These are phyloP conservation scores for Xylaria hypoxylon DNA, from an alignment of 2,329 filamentous ascomycete species.

Conservation along the genomic window DNA sequence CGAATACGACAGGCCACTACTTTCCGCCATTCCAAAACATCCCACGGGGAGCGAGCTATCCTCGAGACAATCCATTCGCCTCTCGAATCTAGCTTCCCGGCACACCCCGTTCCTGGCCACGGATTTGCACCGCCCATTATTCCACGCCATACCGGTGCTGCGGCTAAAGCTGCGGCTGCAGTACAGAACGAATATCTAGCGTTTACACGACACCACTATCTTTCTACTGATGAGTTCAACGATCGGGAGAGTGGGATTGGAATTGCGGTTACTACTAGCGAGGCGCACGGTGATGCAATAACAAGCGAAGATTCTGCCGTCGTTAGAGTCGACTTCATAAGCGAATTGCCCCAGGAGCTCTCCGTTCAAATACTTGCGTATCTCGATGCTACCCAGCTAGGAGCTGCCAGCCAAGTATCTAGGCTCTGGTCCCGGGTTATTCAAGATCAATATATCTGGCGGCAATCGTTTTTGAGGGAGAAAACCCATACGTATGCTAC, in stretches of 20 bases:
- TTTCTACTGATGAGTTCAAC: constrained; percentile 63
- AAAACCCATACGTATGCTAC: constrained; percentile 72
- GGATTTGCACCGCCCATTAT: constrained; percentile 70
- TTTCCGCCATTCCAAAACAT: constrained; percentile 61
- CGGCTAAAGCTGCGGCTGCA: constrained; percentile 70
- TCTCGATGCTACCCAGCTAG: constrained; percentile 65
- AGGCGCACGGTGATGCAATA: constrained; percentile 50
- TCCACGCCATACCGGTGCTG: constrained; percentile 68
- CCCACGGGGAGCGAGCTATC: constrained; percentile 56
- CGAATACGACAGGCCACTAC: constrained; percentile 64
- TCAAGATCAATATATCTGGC: constrained; percentile 70
- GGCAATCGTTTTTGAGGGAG: constrained; percentile 71
- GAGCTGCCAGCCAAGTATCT: constrained; percentile 63
- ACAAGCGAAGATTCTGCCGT: constrained; percentile 54
- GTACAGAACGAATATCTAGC: constrained; percentile 66
- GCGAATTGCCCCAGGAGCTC: constrained; percentile 66
- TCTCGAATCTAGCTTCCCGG: constrained; percentile 48
- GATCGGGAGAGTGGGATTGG: constrained; percentile 74
- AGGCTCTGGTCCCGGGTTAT: constrained; percentile 61
- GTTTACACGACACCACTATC: constrained; percentile 54
- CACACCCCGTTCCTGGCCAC: constrained; percentile 60
- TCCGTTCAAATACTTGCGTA: constrained; percentile 68
- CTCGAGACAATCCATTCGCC: constrained; percentile 55
- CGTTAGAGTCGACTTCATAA: constrained; percentile 67
- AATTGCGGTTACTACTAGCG: constrained; percentile 63